Percentiles rank a stretch among this genome's conserved stretches.
Evolutionary conservation across 2,329 filamentous ascomycete species (phyloP).

Genomic region (Epichloe elymi): DNA sequence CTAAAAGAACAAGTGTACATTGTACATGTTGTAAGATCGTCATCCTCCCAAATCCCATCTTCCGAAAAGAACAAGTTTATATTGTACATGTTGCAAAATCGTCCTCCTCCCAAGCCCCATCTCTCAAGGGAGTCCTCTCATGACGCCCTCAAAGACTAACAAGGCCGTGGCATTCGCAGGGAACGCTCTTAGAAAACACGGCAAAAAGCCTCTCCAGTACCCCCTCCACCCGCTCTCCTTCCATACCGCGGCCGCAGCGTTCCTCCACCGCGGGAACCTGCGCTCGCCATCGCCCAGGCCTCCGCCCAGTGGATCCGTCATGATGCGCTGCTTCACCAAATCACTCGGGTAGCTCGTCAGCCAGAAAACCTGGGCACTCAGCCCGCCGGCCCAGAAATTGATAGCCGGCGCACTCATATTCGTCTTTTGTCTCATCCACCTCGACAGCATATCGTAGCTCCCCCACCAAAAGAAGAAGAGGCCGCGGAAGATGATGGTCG

Average conservation of each 20-base stretch:
- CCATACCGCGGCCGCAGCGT: conserved; percentile 68
- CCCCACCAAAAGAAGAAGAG: conserved; percentile 99
- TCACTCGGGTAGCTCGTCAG: conserved; percentile 82
- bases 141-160: conserved; percentile 84
- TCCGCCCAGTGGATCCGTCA: conserved; percentile 83
- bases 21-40: neutral
- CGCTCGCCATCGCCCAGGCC: conserved; percentile 51
- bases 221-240: conserved; percentile 62
- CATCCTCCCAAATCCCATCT: neutral
- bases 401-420: conserved; percentile 61
- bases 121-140: conserved; percentile 44
- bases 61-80: neutral
- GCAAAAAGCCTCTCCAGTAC: conserved; percentile 89
- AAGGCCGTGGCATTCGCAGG: conserved; percentile 91
- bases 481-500: conserved; percentile 76
- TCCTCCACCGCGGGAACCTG: conserved; percentile 62
- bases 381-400: conserved; percentile 94
- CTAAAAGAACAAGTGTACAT: neutral
- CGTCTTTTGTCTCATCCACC: conserved; percentile 53
- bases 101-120: neutral
- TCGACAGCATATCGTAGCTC: conserved; percentile 78
- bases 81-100: neutral
- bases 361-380: conserved; percentile 94
- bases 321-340: conserved; percentile 90
- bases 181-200: conserved; percentile 87